A percentile compares a stretch with the other conserved stretches of the same genome.
Evolutionary conservation across 345 rosid species (phyloP).

Genomic region (Acer yangbiense): DNA sequence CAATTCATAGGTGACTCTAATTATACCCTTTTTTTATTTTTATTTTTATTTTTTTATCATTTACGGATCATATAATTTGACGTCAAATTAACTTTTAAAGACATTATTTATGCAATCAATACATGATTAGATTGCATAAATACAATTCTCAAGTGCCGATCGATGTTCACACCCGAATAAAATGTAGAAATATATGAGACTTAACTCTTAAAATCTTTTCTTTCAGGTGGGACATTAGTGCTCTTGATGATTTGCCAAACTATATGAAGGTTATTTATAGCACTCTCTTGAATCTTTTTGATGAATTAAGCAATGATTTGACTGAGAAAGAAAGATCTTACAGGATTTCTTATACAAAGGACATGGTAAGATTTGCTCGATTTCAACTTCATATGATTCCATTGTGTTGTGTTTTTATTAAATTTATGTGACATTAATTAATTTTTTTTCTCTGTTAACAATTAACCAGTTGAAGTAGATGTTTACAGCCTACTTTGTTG

Average conservation of each 20-base stretch:
- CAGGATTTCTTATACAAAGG: background rate
- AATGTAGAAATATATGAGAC: too few species aligned
- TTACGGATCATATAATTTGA: background rate
- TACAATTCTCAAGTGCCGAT: too few species aligned
- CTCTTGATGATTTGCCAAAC: constrained; percentile 5
- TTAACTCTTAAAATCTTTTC: background rate
- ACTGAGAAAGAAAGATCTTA: background rate
- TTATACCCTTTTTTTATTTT: background rate
- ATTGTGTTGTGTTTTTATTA: too few species aligned
- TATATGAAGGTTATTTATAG: constrained; percentile 1
- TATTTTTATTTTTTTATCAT: background rate
- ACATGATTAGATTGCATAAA: too few species aligned
- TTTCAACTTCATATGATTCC: too few species aligned
- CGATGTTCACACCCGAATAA: too few species aligned
- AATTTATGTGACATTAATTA: too few species aligned
- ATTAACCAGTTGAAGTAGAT: background rate
- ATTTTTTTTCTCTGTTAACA: too few species aligned
- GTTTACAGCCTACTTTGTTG: background rate
- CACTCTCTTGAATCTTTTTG: background rate
- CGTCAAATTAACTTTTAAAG: background rate
- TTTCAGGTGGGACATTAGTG: constrained; percentile 13
- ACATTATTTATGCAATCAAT: too few species aligned
- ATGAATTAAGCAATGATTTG: background rate
- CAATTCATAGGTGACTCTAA: background rate
- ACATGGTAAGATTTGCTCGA: background rate